Evolutionary conservation across 495 filamentous ascomycete species (phyloP).

Genomic region (Lophiostoma macrostomum): DNA sequence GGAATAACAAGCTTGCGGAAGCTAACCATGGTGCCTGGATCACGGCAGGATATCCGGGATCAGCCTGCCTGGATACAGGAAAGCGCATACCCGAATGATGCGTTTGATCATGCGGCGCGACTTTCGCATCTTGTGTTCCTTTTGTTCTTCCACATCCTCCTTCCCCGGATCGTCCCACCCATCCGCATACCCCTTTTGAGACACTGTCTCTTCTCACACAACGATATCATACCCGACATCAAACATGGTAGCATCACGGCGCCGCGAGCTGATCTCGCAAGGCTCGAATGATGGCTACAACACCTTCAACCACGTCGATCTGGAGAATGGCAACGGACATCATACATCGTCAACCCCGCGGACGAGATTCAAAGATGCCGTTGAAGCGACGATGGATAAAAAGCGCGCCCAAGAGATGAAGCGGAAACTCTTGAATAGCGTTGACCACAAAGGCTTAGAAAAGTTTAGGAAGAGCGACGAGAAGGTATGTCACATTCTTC

Average conservation of each 20-base stretch:
- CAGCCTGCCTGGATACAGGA: too few species aligned
- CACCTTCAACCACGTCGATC: constrained; percentile 13
- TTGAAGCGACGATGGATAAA: constrained; percentile 10
- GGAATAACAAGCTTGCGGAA: too few species aligned
- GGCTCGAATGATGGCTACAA: background rate
- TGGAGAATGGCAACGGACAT: constrained; percentile 16
- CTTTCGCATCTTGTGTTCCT: too few species aligned
- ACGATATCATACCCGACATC: too few species aligned
- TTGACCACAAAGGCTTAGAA: constrained; percentile 44
- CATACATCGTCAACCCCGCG: background rate
- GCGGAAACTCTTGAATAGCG: constrained; percentile 44
- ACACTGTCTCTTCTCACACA: too few species aligned
- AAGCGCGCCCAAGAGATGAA: constrained; percentile 40
- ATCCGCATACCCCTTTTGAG: too few species aligned
- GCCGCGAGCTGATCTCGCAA: background rate
- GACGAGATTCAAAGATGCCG: constrained; percentile 19
- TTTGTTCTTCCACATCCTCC: too few species aligned
- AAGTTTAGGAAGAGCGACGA: constrained; percentile 46
- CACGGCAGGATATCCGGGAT: too few species aligned
- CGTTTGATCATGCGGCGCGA: too few species aligned
- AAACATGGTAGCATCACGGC: constrained; percentile 9
- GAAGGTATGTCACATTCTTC: constrained; percentile 43
- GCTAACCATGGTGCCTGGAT: too few species aligned
- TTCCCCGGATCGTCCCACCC: too few species aligned
- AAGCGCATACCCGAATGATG: too few species aligned